phyloP scores from a whole-genome alignment of 1,284 basidiomycete genomes.

The Leucoagaricus sp. region DNA sequence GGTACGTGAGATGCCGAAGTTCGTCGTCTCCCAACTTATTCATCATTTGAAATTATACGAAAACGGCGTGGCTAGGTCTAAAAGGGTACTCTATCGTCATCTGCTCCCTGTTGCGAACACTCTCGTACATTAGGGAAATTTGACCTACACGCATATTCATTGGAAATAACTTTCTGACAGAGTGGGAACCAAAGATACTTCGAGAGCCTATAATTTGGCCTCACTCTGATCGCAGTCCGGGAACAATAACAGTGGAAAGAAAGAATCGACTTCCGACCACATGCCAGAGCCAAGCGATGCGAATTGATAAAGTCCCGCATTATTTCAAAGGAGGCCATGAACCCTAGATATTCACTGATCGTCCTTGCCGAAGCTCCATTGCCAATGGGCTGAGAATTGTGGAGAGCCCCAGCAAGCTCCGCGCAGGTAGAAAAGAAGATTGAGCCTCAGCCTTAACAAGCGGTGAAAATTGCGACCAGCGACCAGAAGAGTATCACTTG shows the following conservation, averaged over 20 bases:
- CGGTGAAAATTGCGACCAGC: neutral
- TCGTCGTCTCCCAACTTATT: neutral
- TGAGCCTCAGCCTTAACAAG: neutral
- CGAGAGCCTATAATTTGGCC: neutral
- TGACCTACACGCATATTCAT: neutral
- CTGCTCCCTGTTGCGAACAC: neutral
- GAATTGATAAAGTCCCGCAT: no score
- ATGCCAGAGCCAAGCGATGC: neutral
- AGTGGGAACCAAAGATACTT: neutral
- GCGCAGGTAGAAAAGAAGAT: slow-evolving; percentile 2
- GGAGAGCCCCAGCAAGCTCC: neutral
- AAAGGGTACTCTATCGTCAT: slow-evolving; percentile 1
- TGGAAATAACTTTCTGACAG: neutral
- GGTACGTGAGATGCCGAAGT: slow-evolving; percentile 4
- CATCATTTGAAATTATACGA: neutral
- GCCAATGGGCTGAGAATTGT: neutral
- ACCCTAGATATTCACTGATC: no score
- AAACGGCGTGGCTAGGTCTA: neutral
- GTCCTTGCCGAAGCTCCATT: neutral
- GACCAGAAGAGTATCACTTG: neutral
- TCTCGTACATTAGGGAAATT: neutral
- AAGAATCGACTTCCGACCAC: neutral
- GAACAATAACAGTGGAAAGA: neutral
- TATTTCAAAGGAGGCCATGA: neutral
- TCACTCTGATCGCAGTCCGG: neutral